Evolutionary conservation across 495 filamentous ascomycete genomes (phyloP).

Genomic region (Penicillium crystallinum): DNA sequence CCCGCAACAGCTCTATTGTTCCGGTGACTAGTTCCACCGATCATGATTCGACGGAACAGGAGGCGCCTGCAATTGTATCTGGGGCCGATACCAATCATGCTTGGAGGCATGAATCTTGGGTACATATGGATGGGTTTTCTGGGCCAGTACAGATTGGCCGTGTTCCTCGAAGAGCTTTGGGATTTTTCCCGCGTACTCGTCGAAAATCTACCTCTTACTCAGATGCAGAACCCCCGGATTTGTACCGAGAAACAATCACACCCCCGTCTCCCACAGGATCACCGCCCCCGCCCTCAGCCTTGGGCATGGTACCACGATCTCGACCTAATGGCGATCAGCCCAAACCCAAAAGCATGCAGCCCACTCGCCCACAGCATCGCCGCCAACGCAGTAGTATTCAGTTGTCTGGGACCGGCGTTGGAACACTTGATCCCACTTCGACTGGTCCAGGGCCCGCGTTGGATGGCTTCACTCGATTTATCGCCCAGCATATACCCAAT

Average conservation of each 20-base stretch:
- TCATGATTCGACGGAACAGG: slow-evolving; percentile 12
- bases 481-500: slow-evolving; percentile 69
- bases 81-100: slow-evolving; percentile 47
- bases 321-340: slow-evolving; percentile 19
- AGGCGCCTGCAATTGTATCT: slow-evolving; percentile 11
- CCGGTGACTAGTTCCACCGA: slow-evolving; percentile 26
- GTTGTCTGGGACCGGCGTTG: slow-evolving; percentile 77
- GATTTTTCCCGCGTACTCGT: slow-evolving; percentile 86
- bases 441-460: slow-evolving; percentile 71
- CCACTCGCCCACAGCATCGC: slow-evolving; percentile 26
- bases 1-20: slow-evolving; percentile 39
- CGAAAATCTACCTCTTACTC: slow-evolving; percentile 66
- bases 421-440: slow-evolving; percentile 64
- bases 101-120: slow-evolving; percentile 87
- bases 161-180: slow-evolving; percentile 72
- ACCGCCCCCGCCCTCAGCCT: slow-evolving; percentile 24
- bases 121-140: slow-evolving; percentile 64
- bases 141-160: slow-evolving; percentile 79
- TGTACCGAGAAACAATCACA: slow-evolving; percentile 33
- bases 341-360: slow-evolving; percentile 13
- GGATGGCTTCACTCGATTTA: slow-evolving; percentile 74
- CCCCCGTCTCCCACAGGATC: slow-evolving; percentile 30
- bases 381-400: slow-evolving; percentile 40
- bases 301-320: slow-evolving; percentile 14
- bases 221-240: slow-evolving; percentile 35